These are phyloP conservation scores for Aphanomyces cochlioides DNA, from an alignment of 352 stramenopile genomes.

Conservation along the genomic window DNA sequence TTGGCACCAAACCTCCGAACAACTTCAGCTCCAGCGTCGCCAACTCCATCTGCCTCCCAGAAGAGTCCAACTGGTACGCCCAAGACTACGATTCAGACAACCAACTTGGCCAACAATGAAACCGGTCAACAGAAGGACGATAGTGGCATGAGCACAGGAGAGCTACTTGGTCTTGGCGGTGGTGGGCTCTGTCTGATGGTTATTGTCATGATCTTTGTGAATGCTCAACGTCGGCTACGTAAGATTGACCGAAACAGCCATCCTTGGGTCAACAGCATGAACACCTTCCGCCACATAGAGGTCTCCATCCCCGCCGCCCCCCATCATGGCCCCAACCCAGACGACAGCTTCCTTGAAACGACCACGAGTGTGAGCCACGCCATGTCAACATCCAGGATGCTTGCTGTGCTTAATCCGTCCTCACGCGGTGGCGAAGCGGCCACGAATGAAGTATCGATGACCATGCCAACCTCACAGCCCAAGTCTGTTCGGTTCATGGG, in stretches of 20 bases:
- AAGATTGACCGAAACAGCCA: neutral
- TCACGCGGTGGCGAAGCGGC: no score
- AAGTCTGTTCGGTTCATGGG: neutral
- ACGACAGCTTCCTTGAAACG: no score
- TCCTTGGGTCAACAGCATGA: neutral
- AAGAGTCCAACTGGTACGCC: neutral
- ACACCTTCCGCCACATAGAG: neutral
- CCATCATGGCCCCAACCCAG: no score
- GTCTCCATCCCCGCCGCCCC: no score
- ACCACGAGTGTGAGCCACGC: no score
- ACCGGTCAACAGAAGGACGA: neutral
- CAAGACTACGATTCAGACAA: neutral
- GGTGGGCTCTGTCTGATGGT: neutral
- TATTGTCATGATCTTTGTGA: neutral
- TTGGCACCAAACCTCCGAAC: neutral
- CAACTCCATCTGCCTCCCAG: neutral
- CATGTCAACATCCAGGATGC: no score
- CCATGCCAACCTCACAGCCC: neutral
- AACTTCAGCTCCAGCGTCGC: neutral
- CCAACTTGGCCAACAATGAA: constrained; percentile 16
- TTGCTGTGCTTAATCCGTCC: no score
- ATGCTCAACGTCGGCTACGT: neutral
- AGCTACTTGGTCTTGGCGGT: neutral
- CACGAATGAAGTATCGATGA: no score
- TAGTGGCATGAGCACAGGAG: neutral